Evolutionary conservation across 768 basidiomycete species (phyloP).

Genomic region (Dioszegia crocea): DNA sequence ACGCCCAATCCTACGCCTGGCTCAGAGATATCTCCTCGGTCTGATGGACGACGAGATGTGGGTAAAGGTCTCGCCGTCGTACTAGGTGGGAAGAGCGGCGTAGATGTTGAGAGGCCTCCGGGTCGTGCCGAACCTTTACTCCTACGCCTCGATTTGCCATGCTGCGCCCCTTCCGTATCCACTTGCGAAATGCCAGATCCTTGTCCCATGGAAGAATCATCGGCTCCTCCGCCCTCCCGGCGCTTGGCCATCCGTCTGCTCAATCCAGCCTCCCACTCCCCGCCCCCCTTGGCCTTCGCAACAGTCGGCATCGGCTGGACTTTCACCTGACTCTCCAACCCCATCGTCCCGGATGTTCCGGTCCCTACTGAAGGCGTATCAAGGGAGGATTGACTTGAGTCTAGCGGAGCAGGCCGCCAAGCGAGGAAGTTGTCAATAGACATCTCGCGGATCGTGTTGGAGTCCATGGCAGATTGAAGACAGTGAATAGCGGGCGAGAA

Average conservation of each 20-base stretch:
- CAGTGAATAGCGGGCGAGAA: neutral
- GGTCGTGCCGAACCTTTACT: neutral
- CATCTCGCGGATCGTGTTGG: neutral
- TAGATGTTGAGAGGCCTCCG: neutral
- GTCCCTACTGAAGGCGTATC: conserved; percentile 11
- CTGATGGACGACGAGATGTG: neutral
- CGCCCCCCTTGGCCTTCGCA: conserved; percentile 32
- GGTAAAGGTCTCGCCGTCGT: no score
- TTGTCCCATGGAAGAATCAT: neutral
- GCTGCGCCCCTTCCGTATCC: neutral
- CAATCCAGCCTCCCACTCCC: conserved; percentile 43
- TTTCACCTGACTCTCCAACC: neutral
- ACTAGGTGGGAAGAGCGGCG: conserved; percentile 10
- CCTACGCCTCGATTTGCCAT: neutral
- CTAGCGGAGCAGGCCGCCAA: conserved; percentile 13
- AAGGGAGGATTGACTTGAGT: conserved; percentile 7
- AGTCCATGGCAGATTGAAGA: neutral
- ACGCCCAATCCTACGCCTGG: neutral
- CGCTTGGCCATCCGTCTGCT: conserved; percentile 34
- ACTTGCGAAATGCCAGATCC: no score
- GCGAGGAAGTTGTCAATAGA: conserved; percentile 11
- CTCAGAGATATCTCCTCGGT: neutral
- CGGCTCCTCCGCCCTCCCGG: conserved; percentile 14
- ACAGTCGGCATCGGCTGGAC: conserved; percentile 31
- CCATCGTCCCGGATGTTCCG: conserved; percentile 1